Evolutionary conservation across 2,329 filamentous ascomycete species (phyloP), one percentile per base, ranked within the genome.

Genomic region (Fusarium palustre): DNA sequence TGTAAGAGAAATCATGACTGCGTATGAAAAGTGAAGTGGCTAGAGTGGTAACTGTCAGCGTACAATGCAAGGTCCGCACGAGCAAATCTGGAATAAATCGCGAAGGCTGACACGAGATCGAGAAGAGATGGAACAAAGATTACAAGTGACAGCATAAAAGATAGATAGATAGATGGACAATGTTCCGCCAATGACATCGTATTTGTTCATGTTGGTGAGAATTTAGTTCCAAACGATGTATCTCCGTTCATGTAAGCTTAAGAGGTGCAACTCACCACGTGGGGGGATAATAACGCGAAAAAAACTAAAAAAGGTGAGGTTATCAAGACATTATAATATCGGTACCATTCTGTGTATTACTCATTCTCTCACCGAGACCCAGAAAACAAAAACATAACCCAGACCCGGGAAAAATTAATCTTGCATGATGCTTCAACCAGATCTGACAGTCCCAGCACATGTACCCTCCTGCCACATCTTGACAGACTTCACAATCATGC

Each of bases 401-500:
- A 20, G 33, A 31, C 31, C 28, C 24, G 18, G 16, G 28, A 62
- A 31, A 62, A 47, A 38, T 24, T 36, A 62, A 43, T 30, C 28
- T 13, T 33, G 46, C 31, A 55, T 38, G 18, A 11, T 28, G 15
- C 12, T 25, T 43, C 15, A 47, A 3, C 10, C 24, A 16, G 39
- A 52, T 36, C 30, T 58, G 39, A 41, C 52, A 39, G 46, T 30
- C 68, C 39, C 71, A 39, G 11, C n/a, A 64, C 71, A 74, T n/a
- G 55, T 49, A 5, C 80, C 80, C 55, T 79, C 66, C 61, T 80
- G 77, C 81, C 81, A 84, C 80, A 83, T 83, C 71, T 79, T 82
- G 8, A 83, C 81, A n/a, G 76, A 80, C 66, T 79, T 79, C 25
- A 84, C 76, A 16, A 79, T 76, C 81, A 84, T 81, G 33, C 80